Evolutionary conservation across 2,329 filamentous ascomycete species (phyloP), one percentile per base, ranked within the genome.

Genomic region (Fusarium nelsonii): DNA sequence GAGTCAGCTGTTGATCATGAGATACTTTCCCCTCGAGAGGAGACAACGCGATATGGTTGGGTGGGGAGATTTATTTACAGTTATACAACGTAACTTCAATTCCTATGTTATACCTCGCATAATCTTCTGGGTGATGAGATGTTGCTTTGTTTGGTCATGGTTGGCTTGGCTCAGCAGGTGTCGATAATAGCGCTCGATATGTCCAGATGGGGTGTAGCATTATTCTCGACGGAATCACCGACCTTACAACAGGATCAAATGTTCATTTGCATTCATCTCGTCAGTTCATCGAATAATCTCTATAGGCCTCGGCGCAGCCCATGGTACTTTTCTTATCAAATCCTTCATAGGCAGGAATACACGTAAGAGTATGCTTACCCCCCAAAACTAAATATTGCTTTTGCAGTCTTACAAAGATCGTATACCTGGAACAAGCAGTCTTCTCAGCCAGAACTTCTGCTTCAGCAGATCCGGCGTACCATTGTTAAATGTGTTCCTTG

Each of bases 1-100:
- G 33, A 8, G 55, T 53, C 28, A 62, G 54, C 59, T 18, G 60
- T 41, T 39, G 60, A 68, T 69, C 65, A 53, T 55, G 18, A 34
- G 48, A 51, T 30, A n/a, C 37, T 62, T 39, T 28, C 39, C 14
- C 16, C 20, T 52, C 34, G 18, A 8, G 32, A 16, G 30, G 48
- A n/a, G n/a, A 46, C 26, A 48, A 51, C 50, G 36, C 20, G 33
- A n/a, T 51, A 30, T 62, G 65, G 50, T 61, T 62, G 39, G 56
- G 39, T 62, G 30, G 23, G 9, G 18, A 62, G 37, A 41, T 33
- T 18, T 10, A 32, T 30, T 23, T 30, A 4, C 16, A 34, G n/a
- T 4, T 40, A 10, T 65, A 53, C 48, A 60, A 65, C 63, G 61
- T 65, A 56, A 12, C 63, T 10, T 37, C 4, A 10, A 32, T 30